A percentile compares a stretch with the other conserved stretches of the same genome.
These are phyloP conservation scores for Epicoccum nigrum DNA, from an alignment of 2,329 filamentous ascomycete genomes.

Conservation along the genomic window DNA sequence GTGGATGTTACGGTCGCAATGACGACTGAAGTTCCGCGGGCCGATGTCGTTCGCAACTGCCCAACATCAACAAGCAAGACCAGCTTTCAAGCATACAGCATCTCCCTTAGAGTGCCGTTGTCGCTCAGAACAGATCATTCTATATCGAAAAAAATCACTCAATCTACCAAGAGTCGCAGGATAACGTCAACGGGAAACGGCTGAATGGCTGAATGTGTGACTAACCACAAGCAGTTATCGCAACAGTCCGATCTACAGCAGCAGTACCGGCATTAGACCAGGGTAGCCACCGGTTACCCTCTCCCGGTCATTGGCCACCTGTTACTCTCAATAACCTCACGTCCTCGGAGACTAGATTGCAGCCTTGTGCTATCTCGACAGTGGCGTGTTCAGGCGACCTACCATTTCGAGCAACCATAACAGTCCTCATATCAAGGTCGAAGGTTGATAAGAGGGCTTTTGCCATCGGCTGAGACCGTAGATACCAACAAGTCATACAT, in stretches of 20 bases:
- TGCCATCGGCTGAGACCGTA: conserved; percentile 6
- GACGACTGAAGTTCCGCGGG: conserved; percentile 27
- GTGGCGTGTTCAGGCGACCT: conserved; percentile 26
- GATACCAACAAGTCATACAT: background rate
- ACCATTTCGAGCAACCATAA: conserved; percentile 18
- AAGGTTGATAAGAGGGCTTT: conserved; percentile 15
- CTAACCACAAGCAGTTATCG: conserved; percentile 14
- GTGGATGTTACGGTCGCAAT: conserved; percentile 8
- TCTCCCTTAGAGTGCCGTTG: too few species aligned
- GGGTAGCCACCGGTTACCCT: background rate
- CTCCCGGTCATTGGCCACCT: conserved; percentile 1
- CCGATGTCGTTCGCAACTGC: background rate
- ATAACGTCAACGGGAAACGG: background rate
- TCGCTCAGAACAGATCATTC: too few species aligned
- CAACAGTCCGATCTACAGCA: conserved; percentile 19
- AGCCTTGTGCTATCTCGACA: conserved; percentile 12
- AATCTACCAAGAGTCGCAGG: too few species aligned
- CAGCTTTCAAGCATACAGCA: background rate
- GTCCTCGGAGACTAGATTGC: conserved; percentile 11
- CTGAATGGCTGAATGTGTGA: background rate
- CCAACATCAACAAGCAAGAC: background rate
- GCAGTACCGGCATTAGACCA: conserved; percentile 7
- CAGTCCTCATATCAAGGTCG: conserved; percentile 2
- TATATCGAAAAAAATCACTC: too few species aligned
- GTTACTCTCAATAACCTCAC: background rate